Percentiles rank a stretch among this genome's conserved stretches.
Evolutionary conservation across 208 protist genomes (phyloP).

Genomic region (Sergeia podlipaevii): DNA sequence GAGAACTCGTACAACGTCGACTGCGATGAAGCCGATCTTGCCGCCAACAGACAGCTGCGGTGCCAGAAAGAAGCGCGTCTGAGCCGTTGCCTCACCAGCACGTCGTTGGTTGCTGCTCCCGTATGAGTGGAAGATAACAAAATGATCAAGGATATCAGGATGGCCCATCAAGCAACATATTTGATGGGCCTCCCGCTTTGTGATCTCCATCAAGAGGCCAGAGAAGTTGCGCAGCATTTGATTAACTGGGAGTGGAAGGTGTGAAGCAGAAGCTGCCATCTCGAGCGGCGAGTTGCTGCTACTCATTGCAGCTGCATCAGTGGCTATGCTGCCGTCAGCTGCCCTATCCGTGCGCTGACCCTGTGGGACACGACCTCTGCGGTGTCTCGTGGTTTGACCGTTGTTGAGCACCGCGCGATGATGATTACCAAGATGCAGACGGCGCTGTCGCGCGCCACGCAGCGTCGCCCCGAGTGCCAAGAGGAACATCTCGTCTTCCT

Average conservation of each 20-base stretch:
- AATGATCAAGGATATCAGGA: conserved; percentile 48
- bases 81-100: not conserved
- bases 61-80: conserved; percentile 63
- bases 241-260: conserved; percentile 42
- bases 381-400: conserved; percentile 45
- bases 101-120: not conserved
- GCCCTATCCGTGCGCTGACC: not conserved
- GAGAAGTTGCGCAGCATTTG: conserved; percentile 47
- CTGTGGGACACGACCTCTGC: conserved; percentile 11
- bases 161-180: conserved; percentile 40
- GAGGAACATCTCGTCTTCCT: conserved; percentile 44
- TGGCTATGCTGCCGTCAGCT: not conserved
- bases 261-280: conserved; percentile 3
- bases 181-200: conserved; percentile 44
- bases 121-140: conserved; percentile 34
- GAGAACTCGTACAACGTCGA: conserved; percentile 63
- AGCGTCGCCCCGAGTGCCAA: conserved; percentile 59
- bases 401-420: conserved; percentile 60
- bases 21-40: conserved; percentile 54
- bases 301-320: not conserved
- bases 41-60: conserved; percentile 58
- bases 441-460: conserved; percentile 48
- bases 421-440: conserved; percentile 58
- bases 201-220: conserved; percentile 64
- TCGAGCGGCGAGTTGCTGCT: too few species aligned